phyloP scores from a whole-genome alignment of 306 rosid genomes.

The Pterocarpus macrocarpus region DNA sequence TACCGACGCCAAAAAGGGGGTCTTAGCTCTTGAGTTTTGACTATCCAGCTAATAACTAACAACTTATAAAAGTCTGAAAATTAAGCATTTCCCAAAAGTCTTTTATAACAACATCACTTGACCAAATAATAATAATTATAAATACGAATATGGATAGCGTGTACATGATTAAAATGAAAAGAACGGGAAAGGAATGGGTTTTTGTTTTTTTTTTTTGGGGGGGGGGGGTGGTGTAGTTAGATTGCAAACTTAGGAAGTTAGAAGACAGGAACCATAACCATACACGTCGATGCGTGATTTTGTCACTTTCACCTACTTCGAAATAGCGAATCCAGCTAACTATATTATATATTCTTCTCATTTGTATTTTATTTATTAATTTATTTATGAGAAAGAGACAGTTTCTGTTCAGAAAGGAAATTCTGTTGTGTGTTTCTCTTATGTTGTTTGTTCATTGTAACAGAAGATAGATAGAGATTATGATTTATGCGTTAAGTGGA shows the following conservation, averaged over 20 bases:
- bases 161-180: background rate
- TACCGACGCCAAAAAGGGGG: background rate
- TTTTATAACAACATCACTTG: background rate
- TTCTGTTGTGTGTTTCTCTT: background rate
- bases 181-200: too few relatives aligned
- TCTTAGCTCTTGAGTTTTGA: background rate
- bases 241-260: constrained; percentile 25
- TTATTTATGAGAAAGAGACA: constrained; percentile 30
- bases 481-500: constrained; percentile 63
- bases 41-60: constrained; percentile 28
- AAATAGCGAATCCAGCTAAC: constrained; percentile 51
- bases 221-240: constrained; percentile 32
- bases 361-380: background rate
- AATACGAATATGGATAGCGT: constrained; percentile 17
- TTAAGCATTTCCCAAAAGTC: constrained; percentile 5
- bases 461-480: constrained; percentile 9
- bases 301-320: constrained; percentile 60
- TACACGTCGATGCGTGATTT: constrained; percentile 54
- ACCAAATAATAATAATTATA: background rate
- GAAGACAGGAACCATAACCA: constrained; percentile 41
- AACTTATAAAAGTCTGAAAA: constrained; percentile 5
- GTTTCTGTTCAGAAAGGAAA: constrained; percentile 22
- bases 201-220: too few relatives aligned
- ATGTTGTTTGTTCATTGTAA: background rate
- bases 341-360: background rate